phyloP scores from a whole-genome alignment of 371 early-diverging fungal genomes.

The Mortierella sp. region DNA sequence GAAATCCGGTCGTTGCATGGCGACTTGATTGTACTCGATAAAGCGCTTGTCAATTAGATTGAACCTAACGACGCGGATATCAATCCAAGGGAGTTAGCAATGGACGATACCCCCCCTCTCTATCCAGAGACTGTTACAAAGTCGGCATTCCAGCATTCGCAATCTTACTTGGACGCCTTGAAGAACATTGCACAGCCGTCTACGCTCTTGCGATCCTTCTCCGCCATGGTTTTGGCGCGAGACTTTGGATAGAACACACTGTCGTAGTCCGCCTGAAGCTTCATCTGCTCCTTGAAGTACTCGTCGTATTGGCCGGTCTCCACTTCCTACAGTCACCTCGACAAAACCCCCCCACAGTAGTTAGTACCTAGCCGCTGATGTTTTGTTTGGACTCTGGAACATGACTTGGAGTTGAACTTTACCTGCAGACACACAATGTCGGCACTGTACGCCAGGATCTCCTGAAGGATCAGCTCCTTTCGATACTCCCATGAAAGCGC shows the following conservation, averaged over 20 bases:
- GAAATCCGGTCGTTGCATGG: slow-evolving; percentile 88
- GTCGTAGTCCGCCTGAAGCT: slow-evolving; percentile 85
- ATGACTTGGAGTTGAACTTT: slow-evolving; percentile 7
- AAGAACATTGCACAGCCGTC: slow-evolving; percentile 99
- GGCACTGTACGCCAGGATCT: slow-evolving; percentile 87
- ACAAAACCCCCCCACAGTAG: too few species aligned
- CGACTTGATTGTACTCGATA: slow-evolving; percentile 95
- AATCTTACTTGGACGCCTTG: slow-evolving; percentile 77
- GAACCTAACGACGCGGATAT: slow-evolving; percentile 64
- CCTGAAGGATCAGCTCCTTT: slow-evolving; percentile 89
- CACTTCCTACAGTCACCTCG: slow-evolving; percentile 74
- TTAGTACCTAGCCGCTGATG: background rate
- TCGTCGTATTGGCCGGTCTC: slow-evolving; percentile 88
- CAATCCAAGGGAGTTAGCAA: background rate
- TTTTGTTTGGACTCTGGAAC: slow-evolving; percentile 6
- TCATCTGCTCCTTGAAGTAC: slow-evolving; percentile 80
- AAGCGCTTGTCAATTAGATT: slow-evolving; percentile 79
- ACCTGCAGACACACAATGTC: slow-evolving; percentile 98
- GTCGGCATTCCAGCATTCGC: too few species aligned
- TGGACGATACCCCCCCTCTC: too few species aligned
- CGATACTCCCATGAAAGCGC: slow-evolving; percentile 96
- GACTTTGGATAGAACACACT: slow-evolving; percentile 96
- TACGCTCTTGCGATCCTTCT: slow-evolving; percentile 86
- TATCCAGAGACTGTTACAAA: too few species aligned
- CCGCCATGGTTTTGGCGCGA: slow-evolving; percentile 92